Evolutionary conservation across 192 early-diverging fungal species (phyloP).

Genomic region (Backusella parvicylindrica): DNA sequence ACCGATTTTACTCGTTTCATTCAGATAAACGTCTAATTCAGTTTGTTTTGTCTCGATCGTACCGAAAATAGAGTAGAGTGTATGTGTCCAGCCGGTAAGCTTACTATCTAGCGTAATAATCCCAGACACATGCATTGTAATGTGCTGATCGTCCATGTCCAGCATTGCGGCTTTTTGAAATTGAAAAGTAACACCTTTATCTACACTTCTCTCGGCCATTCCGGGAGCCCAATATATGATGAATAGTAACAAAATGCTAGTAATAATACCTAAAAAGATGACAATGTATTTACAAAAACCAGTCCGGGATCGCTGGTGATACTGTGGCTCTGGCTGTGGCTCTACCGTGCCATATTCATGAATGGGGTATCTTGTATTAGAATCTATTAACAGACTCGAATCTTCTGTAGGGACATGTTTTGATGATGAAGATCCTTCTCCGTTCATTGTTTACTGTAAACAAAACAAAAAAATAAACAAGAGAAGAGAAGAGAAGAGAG

Average conservation of each 20-base stretch:
- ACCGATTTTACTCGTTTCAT: not conserved
- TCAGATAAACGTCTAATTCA: not conserved
- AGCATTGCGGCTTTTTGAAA: constrained; percentile 16
- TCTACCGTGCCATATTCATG: not conserved
- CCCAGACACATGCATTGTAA: constrained; percentile 23
- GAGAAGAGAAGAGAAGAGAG: not conserved
- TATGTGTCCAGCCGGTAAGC: not conserved
- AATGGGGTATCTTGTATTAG: not conserved
- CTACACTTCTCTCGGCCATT: constrained; percentile 10
- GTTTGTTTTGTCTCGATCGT: not conserved
- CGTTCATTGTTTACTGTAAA: not conserved
- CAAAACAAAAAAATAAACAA: not conserved
- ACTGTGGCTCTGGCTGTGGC: not conserved
- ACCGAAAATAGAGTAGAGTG: constrained; percentile 3
- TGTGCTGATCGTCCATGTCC: not conserved
- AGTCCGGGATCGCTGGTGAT: not conserved
- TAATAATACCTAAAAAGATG: not conserved
- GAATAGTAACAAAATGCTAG: not conserved
- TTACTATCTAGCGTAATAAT: not conserved
- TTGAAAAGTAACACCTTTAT: constrained; percentile 3
- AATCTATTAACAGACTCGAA: not conserved
- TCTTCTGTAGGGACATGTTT: not conserved
- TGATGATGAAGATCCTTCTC: not conserved
- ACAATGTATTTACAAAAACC: not conserved
- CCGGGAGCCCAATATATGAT: not conserved